These are phyloP conservation scores for Macroventuria anomochaeta DNA, from an alignment of 2,329 filamentous ascomycete genomes.

Conservation along the genomic window DNA sequence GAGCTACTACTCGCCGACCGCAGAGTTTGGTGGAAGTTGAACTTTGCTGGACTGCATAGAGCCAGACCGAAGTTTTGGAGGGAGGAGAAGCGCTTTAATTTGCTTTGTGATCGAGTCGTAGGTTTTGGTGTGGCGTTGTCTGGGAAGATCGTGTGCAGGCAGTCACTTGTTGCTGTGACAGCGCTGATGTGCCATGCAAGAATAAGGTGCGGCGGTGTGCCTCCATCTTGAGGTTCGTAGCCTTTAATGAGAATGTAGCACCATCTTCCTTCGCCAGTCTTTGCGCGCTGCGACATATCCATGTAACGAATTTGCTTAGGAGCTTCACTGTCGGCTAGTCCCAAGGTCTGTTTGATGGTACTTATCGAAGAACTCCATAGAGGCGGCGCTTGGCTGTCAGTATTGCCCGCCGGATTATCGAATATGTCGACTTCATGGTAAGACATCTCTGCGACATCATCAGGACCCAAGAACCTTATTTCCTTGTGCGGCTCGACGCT, in stretches of 20 bases:
- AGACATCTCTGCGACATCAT: conserved; percentile 20
- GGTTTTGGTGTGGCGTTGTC: background rate
- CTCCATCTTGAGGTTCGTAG: background rate
- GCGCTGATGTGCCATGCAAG: conserved; percentile 22
- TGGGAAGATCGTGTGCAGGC: conserved; percentile 20
- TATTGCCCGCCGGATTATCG: background rate
- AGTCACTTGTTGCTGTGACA: conserved; percentile 15
- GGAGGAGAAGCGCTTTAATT: conserved; percentile 13
- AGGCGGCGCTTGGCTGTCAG: background rate
- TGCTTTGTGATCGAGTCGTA: background rate
- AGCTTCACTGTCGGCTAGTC: background rate
- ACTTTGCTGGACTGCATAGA: background rate
- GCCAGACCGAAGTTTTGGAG: conserved; percentile 14
- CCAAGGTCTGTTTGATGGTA: conserved; percentile 1
- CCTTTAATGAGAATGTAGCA: conserved; percentile 24
- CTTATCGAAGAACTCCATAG: background rate
- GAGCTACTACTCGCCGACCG: conserved; percentile 12
- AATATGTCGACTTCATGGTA: conserved; percentile 37
- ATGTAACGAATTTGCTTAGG: background rate
- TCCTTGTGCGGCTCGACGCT: conserved; percentile 24
- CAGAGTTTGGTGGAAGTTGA: conserved; percentile 6
- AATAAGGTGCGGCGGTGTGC: conserved; percentile 17
- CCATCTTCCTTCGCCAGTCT: conserved; percentile 25
- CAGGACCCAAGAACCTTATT: conserved; percentile 26
- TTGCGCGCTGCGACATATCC: conserved; percentile 5